Conservation (phyloP, 257 asterid genomes). For the Nicotiana tomentosiformis region DNA sequence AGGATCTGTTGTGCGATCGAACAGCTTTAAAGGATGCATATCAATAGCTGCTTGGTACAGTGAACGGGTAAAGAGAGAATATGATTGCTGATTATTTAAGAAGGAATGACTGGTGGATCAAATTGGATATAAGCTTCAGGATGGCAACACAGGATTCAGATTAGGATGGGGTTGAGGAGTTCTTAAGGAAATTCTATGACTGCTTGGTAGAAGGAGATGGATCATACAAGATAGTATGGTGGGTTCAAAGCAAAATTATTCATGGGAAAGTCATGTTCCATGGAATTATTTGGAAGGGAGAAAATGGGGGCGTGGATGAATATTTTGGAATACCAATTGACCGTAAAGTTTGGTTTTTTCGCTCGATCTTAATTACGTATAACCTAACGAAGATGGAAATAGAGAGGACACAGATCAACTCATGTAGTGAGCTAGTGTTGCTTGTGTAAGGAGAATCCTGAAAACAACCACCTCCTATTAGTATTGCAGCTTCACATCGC, state of each 20-base stretch:
- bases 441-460: slow-evolving; percentile 5
- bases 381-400: neutral
- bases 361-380: neutral
- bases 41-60: no score
- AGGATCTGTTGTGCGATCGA: neutral
- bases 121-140: no score
- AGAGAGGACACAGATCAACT: neutral
- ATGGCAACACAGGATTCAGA: neutral
- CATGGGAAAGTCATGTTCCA: neutral
- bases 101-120: no score
- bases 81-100: no score
- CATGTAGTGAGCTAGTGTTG: neutral
- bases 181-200: neutral
- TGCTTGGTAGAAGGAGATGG: neutral
- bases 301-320: neutral
- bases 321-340: neutral
- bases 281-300: neutral
- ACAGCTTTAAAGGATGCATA: neutral
- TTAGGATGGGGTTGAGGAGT: neutral
- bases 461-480: neutral
- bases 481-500: neutral
- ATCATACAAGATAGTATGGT: neutral
- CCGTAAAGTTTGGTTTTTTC: neutral
- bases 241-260: neutral
- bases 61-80: no score